Evolutionary conservation across 768 basidiomycete genomes (phyloP).

Genomic region (Lactarius pseudohatsudake): DNA sequence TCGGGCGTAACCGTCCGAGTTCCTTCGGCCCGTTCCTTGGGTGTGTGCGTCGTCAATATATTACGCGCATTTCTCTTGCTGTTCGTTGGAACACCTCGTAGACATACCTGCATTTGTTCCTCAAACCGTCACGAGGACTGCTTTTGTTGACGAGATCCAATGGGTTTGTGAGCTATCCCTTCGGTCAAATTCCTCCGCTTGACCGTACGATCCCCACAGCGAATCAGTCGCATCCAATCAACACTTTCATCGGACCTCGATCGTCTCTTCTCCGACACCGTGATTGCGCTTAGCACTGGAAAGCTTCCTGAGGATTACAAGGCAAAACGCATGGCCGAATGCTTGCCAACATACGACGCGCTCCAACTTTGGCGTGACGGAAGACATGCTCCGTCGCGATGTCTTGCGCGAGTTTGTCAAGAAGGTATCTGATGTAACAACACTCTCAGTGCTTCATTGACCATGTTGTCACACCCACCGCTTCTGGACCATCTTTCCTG

Average conservation of each 20-base stretch:
- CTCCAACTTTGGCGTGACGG: conserved; percentile 84
- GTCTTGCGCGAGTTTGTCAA: conserved; percentile 74
- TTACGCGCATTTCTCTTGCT: no score
- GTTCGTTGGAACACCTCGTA: conserved; percentile 33
- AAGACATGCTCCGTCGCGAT: conserved; percentile 75
- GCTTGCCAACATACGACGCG: conserved; percentile 74
- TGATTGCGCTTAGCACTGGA: conserved; percentile 51
- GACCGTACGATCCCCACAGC: conserved; percentile 43
- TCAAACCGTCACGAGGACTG: conserved; percentile 69
- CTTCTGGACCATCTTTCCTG: conserved; percentile 68
- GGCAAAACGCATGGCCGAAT: conserved; percentile 62
- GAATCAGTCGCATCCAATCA: conserved; percentile 79
- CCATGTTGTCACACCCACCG: conserved; percentile 4
- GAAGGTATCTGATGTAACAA: conserved; percentile 51
- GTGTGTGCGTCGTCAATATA: no score
- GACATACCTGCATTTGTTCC: conserved; percentile 81
- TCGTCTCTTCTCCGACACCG: conserved; percentile 66
- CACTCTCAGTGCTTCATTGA: neutral
- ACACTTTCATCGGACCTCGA: conserved; percentile 87
- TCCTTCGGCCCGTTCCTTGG: no score
- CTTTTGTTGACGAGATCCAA: conserved; percentile 79
- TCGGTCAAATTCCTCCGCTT: conserved; percentile 21
- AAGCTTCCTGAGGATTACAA: conserved; percentile 64
- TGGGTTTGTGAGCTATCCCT: conserved; percentile 56
- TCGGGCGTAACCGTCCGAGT: no score